Evolutionary conservation across 371 early-diverging fungal genomes (phyloP), one percentile per base, ranked within the genome.

Genomic region (Dichotomocladium elegans): DNA sequence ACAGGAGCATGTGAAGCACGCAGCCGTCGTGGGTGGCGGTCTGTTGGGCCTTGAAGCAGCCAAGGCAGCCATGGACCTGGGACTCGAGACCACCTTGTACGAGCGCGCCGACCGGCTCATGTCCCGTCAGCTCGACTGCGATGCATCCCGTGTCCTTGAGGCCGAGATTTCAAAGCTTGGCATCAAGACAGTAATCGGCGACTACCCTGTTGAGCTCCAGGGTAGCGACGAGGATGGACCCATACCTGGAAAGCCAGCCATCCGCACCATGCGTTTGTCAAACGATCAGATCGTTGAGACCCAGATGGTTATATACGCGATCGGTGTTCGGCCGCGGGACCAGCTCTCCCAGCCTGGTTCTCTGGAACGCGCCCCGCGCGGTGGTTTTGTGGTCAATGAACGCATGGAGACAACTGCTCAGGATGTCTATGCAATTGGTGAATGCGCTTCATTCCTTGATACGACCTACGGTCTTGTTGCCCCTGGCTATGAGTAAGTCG

Each of bases 31-130:
- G 10, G 77, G 86, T 35, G 87, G 87, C n/a, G 87, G 87, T 33
- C 58, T 86, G 30, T 63, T 86, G 22, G 87, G 87, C 9, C 60
- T 86, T 25, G 87, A 86, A 60, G 87, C 87, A 19, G 87, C 87
- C 47, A 80, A 81, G 45, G 87, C 82, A 30, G 72, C 74, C 42
- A 57, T 61, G 31, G 82, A 85, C 57, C 64, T 87, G 24, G 77
- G 73, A 10, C 65, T 82, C n/a, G 51, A 68, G 26, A 72, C 77
- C 17, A 73, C 66, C 4, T 70, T 87, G 22, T 64, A 77, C 53
- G 85, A 87, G 49, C 67, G 83, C 14, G 71, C 70, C 40, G 64
- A 62, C 30, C 71, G 75, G 25, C 56, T 83, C 19, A 63, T 87
- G 69, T 26, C 63, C 4, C 74, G 86, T 17, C 87, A 87, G 60